Base-by-base conservation (phyloP, 495 filamentous ascomycete species). In the Penicillium atrosanguineum region DNA sequence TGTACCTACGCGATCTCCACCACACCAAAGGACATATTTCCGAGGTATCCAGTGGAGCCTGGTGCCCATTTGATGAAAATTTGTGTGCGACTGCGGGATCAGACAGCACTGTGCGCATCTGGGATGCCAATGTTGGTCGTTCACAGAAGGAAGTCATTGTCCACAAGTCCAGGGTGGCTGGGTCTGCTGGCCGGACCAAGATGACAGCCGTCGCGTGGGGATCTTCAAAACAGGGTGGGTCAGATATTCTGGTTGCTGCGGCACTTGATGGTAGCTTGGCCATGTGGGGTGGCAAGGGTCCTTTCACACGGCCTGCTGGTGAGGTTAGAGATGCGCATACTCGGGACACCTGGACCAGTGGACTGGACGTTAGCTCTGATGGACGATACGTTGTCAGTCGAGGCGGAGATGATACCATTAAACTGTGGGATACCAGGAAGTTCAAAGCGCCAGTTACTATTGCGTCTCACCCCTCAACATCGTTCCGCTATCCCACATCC, bases 21-120 rank as follows among this genome's bases (percentile, higher is more conserved):
- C 90, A 97, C 65, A 98, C 94, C 0, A 97, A 97, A 63, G 94
- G 94, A 0, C 94, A 98, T 64, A 83, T 96, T 37, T 89, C 91
- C 1, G 94, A 95, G 69, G 84, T 95, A 26, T 88, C 89, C 21
- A 86, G 85, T 19, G 94, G 89, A 4, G 85, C 84, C 36, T 98
- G 94, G 94, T 87, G 88, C 69, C 94, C 94, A 3, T 85, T 83
- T 2, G 84, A 97, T 61, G 79, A 78, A 59, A 88, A 94, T 48
- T 55, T 91, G 2, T 92, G 88, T 65, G 90, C 90, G 15, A 97
- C 94, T 0, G 91, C 90, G 39, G 91, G 91, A 12, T 90, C 90
- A 5, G 94, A 98, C 67, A 95, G 91, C 60, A 97, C 94, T 2
- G 71, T 98, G 42, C 82, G 94, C 45, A 96, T 98, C 60, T 98